Base-by-base conservation (phyloP, 2,329 filamentous ascomycete species). In the Phyllosticta citriasiana region DNA sequence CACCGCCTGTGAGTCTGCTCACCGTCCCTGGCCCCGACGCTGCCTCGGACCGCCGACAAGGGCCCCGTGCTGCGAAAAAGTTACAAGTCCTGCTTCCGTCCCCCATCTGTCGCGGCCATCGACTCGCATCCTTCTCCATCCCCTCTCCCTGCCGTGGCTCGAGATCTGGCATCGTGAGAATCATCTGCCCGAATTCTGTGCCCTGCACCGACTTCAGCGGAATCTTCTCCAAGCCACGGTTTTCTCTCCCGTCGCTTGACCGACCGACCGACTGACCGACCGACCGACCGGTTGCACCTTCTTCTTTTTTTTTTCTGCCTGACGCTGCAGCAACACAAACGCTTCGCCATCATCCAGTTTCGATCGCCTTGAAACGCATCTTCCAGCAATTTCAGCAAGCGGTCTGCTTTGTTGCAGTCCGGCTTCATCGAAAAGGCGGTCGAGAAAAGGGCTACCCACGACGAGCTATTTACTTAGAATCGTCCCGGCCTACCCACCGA, bases 381-480 rank as follows among this genome's bases (percentile, higher is more conserved):
- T 47, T n/a, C 40, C 40, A 47, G 40, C 40, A 16, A 47, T 6
- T n/a, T 14, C 40, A n/a, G 40, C 40, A 16, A 47, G 14, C 40
- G 12, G n/a, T 1, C 40, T 47, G 16, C 40, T 47, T 47, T 47
- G 40, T 47, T 47, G 27, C 7, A 30, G 27, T 4, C 27, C 27
- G 27, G 27, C 27, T 30, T 30, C 6, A 30, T 7, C 27, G 40
- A 47, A 47, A 47, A n/a, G 40, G 40, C 40, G 40, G 40, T 47
- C 40, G 40, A 47, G 14, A n/a, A 47, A 4, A 47, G 40, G 40
- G 40, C 40, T n/a, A 27, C n/a, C 60, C 60, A 40, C 61, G 57
- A 60, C 61, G 61, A 62, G 35, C 61, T 62, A 62, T 62, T 62
- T 40, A 60, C 57, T 62, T 62, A 62, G 61, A 62, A 55, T 62